Base-by-base conservation (phyloP, 1,284 basidiomycete species). In the Volvariella volvacea region DNA sequence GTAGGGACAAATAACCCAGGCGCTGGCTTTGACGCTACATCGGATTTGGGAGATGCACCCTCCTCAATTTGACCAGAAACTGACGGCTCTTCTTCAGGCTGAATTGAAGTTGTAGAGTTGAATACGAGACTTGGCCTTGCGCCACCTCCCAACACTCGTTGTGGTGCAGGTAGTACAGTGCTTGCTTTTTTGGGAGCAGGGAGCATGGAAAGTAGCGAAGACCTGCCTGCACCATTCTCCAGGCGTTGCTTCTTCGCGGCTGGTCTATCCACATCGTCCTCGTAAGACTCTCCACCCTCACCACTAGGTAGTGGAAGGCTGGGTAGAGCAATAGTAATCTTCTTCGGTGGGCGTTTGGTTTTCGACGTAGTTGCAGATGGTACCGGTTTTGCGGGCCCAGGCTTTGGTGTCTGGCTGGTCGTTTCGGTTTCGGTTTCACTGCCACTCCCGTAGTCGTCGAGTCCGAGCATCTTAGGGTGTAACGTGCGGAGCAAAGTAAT, bases 401-500 rank as follows among this genome's bases (percentile, higher is more conserved):
- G 12, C 62, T 60, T 40, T 64, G 64, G 58, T 25, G n/a, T n/a
- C n/a, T n/a, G n/a, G n/a, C n/a, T n/a, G n/a, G n/a, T 81, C 77
- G 39, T 67, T 43, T 74, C 74, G 52, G 67, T 68, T 51, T 78
- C 75, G 51, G 58, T 70, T 49, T 80, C 78, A 54, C 70, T 76
- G 59, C 73, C 82, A 61, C 82, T 87, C 48, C 82, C 83, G 54
- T 88, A 88, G 68, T 71, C 73, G 56, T 81, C 80, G 45, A 86
- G 68, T 40, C 83, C 83, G 52, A 88, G 74, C 83, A 87, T 88
- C 44, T 15, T 36, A n/a, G n/a, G n/a, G 40, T 52, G 41, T 12
- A 32, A 20, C 3, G 44, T 41, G 43, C n/a, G 15, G 37, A 41
- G 8, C 9, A 12, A 34, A 42, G 4, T 17, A 15, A 16, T 14